Conservation (phyloP, 2,329 filamentous ascomycete genomes). For the Penicillium sp. region DNA sequence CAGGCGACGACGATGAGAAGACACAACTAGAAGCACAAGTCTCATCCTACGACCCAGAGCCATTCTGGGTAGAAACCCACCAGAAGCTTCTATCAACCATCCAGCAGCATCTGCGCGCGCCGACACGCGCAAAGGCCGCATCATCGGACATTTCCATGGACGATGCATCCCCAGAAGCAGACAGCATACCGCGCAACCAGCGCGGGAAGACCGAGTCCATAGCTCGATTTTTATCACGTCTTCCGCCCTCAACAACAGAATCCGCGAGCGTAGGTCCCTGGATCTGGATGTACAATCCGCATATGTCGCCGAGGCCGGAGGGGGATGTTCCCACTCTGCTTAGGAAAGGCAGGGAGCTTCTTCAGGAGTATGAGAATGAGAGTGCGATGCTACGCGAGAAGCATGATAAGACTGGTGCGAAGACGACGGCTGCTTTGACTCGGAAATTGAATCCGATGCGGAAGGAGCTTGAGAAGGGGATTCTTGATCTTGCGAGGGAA, state of each 20-base stretch:
- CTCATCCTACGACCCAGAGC: slow-evolving; percentile 49
- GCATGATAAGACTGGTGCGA: slow-evolving; percentile 40
- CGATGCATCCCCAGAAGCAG: neutral
- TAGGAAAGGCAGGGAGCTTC: slow-evolving; percentile 54
- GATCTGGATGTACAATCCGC: slow-evolving; percentile 71
- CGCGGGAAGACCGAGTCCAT: slow-evolving; percentile 56
- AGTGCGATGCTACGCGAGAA: slow-evolving; percentile 52
- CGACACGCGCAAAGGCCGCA: neutral
- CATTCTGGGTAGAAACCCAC: slow-evolving; percentile 48
- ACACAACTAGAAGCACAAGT: slow-evolving; percentile 51
- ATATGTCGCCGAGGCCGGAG: slow-evolving; percentile 37
- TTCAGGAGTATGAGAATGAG: slow-evolving; percentile 49
- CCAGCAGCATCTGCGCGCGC: slow-evolving; percentile 20
- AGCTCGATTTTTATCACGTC: slow-evolving; percentile 62
- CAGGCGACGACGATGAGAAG: slow-evolving; percentile 57
- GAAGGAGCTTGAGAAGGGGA: slow-evolving; percentile 49
- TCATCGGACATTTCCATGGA: neutral
- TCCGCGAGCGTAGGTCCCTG: slow-evolving; percentile 53
- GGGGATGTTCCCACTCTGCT: slow-evolving; percentile 50
- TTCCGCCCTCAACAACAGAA: slow-evolving; percentile 64
- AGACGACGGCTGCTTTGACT: slow-evolving; percentile 33
- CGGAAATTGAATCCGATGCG: slow-evolving; percentile 43
- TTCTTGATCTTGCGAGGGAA: slow-evolving; percentile 60
- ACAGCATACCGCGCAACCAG: slow-evolving; percentile 6
- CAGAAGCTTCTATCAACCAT: slow-evolving; percentile 33